These are phyloP conservation scores for Fusarium globosum DNA, from an alignment of 2,329 filamentous ascomycete genomes.

Conservation along the genomic window DNA sequence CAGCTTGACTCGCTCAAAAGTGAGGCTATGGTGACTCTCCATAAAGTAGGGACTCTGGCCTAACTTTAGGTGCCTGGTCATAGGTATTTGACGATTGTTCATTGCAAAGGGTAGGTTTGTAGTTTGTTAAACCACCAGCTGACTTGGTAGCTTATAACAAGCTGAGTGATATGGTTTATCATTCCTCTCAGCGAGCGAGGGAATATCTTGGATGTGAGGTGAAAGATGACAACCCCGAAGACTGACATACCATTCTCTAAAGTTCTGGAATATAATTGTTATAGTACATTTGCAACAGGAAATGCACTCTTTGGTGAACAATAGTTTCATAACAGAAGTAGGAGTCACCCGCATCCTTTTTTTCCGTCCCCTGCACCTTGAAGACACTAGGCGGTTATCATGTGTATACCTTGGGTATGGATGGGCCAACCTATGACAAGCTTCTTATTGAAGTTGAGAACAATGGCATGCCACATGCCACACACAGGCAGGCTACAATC, in stretches of 20 bases:
- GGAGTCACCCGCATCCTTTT: neutral
- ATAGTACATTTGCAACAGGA: neutral
- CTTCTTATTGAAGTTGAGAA: neutral
- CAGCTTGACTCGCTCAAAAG: conserved; percentile 3
- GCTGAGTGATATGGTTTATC: neutral
- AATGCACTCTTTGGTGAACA: neutral
- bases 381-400: neutral
- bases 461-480: conserved; percentile 7
- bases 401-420: neutral
- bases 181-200: neutral
- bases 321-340: neutral
- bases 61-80: neutral
- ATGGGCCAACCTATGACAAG: neutral
- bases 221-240: neutral
- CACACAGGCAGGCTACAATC: neutral
- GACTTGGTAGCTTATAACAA: neutral
- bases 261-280: neutral
- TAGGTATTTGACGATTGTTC: neutral
- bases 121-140: neutral
- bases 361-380: neutral
- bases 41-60: neutral
- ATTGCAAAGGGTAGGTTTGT: neutral
- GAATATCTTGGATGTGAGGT: neutral
- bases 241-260: neutral
- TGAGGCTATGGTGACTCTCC: neutral